phyloP scores from a whole-genome alignment of 164 flowering plant genomes.

The Annona cherimola region DNA sequence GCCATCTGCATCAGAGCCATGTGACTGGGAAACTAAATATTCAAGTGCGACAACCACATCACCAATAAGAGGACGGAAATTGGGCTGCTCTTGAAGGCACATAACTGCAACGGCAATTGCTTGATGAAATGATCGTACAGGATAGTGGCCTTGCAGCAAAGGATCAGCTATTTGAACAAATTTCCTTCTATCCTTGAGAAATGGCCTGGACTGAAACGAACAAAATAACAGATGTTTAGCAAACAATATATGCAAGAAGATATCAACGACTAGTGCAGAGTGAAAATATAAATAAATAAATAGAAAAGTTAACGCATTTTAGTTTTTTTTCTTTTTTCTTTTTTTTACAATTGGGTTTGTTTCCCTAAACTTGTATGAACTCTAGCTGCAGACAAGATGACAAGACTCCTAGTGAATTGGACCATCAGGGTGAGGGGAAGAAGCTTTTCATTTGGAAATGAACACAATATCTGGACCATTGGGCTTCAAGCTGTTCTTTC shows the following conservation, averaged over 20 bases:
- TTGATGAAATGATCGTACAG: conserved; percentile 59
- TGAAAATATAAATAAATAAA: neutral
- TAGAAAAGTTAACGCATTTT: neutral
- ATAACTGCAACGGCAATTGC: conserved; percentile 70
- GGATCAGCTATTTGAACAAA: conserved; percentile 66
- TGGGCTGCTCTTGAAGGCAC: conserved; percentile 90
- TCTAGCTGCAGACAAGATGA: neutral
- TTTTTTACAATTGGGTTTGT: neutral
- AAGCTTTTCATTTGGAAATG: neutral
- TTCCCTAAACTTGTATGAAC: neutral
- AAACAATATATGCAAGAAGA: neutral
- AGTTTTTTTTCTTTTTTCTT: neutral
- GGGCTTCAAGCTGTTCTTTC: neutral
- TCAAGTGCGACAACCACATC: conserved; percentile 84
- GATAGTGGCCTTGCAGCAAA: conserved; percentile 51
- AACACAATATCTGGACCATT: neutral
- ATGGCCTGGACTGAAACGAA: conserved; percentile 60
- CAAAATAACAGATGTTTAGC: neutral
- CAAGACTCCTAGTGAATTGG: neutral
- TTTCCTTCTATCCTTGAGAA: conserved; percentile 62
- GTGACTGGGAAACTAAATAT: conserved; percentile 57
- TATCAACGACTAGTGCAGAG: neutral
- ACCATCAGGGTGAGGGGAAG: neutral
- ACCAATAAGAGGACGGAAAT: conserved; percentile 57
- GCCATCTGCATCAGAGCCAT: conserved; percentile 21